Conservation (phyloP, 169 alveolate genomes). For the Miamiensis avidus region DNA sequence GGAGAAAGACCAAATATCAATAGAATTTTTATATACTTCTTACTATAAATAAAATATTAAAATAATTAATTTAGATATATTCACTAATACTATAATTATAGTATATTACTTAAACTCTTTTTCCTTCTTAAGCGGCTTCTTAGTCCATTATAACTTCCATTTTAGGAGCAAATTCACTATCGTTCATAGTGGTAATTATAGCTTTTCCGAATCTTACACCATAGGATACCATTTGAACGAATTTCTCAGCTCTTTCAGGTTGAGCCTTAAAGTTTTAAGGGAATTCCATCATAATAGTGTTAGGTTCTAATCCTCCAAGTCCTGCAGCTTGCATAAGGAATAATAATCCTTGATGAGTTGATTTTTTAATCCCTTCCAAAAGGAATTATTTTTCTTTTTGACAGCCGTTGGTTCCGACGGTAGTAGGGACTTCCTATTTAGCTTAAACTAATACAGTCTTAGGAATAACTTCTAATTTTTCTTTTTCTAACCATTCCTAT, state of each 20-base stretch:
- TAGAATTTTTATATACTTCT: background rate
- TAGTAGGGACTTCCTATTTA: background rate
- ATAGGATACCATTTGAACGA: background rate
- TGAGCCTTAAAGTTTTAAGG: background rate
- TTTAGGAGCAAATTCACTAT: background rate
- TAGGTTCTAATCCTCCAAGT: constrained; percentile 72
- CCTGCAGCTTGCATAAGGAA: constrained; percentile 64
- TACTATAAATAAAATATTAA: background rate
- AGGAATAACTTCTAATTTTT: background rate
- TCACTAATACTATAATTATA: too few species aligned
- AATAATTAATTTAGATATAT: too few species aligned
- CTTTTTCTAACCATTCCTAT: background rate
- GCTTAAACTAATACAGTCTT: background rate
- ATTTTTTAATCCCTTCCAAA: background rate
- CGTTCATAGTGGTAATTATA: background rate
- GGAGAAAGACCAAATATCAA: background rate
- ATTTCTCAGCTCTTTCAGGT: background rate
- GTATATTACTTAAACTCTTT: background rate
- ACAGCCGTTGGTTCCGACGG: background rate
- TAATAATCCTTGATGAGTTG: constrained; percentile 20
- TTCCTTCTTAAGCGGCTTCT: background rate
- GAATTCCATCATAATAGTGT: constrained; percentile 39
- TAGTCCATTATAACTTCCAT: background rate
- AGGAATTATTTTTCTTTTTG: background rate
- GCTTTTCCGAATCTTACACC: background rate